Percentiles rank a stretch among this genome's conserved stretches.
Conservation (phyloP, 768 basidiomycete species). For the Suillus occidentalis region DNA sequence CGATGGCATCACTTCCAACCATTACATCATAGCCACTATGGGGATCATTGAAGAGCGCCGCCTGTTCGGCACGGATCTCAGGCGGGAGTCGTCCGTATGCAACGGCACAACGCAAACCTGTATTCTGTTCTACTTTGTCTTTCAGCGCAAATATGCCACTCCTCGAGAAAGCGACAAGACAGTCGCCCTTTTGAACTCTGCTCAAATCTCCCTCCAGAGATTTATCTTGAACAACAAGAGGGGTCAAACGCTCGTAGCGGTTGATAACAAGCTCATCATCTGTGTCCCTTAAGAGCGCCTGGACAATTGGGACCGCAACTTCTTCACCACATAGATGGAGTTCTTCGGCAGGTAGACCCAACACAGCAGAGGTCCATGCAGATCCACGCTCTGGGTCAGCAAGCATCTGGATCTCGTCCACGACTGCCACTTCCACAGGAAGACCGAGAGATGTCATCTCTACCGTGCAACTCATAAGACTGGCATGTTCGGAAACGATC, state of each 20-base stretch:
- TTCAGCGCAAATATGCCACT: constrained; percentile 76
- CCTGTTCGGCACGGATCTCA: constrained; percentile 89
- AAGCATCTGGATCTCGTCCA: constrained; percentile 98
- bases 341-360: constrained; percentile 75
- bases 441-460: constrained; percentile 71
- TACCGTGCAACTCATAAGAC: constrained; percentile 81
- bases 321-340: constrained; percentile 96
- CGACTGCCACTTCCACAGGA: constrained; percentile 75
- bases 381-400: constrained; percentile 74
- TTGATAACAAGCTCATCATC: constrained; percentile 83
- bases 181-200: constrained; percentile 78
- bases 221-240: constrained; percentile 66
- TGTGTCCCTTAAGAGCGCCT: constrained; percentile 63
- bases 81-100: constrained; percentile 93
- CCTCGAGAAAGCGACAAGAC: constrained; percentile 85
- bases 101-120: constrained; percentile 82
- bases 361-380: constrained; percentile 80
- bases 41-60: constrained; percentile 86
- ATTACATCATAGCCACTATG: constrained; percentile 85
- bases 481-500: constrained; percentile 56
- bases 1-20: constrained; percentile 92
- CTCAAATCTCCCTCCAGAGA: constrained; percentile 62
- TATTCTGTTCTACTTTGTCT: constrained; percentile 63
- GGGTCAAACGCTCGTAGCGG: constrained; percentile 86
- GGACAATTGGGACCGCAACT: constrained; percentile 80